A percentile compares a stretch with the other conserved stretches of the same genome.
These are phyloP conservation scores for Xylaria digitata DNA, from an alignment of 2,329 filamentous ascomycete species.

Conservation along the genomic window DNA sequence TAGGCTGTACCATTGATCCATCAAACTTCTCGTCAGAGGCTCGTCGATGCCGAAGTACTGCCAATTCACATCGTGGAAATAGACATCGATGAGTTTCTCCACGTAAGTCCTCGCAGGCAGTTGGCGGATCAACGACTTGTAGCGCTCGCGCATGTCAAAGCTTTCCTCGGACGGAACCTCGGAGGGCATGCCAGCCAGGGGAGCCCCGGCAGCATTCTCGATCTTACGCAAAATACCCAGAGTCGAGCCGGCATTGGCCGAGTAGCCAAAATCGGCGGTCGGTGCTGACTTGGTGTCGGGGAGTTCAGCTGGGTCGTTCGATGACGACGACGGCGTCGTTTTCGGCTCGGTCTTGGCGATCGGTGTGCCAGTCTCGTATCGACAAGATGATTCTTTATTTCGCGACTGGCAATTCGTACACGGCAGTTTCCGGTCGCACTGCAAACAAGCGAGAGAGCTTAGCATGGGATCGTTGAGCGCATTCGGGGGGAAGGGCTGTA, in stretches of 20 bases:
- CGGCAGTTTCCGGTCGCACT: slow-evolving; percentile 70
- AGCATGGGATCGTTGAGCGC: slow-evolving; percentile 25
- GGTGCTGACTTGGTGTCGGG: slow-evolving; percentile 56
- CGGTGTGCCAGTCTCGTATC: slow-evolving; percentile 65
- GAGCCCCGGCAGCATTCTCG: slow-evolving; percentile 57
- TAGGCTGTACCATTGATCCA: slow-evolving; percentile 65
- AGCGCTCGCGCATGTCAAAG: slow-evolving; percentile 64
- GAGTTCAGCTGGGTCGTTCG: slow-evolving; percentile 40
- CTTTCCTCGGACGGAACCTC: slow-evolving; percentile 51
- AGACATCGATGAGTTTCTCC: slow-evolving; percentile 65
- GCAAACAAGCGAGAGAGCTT: slow-evolving; percentile 34
- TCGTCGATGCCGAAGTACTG: slow-evolving; percentile 68
- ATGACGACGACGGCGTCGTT: slow-evolving; percentile 39
- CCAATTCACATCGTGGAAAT: slow-evolving; percentile 69
- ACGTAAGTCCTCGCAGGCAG: slow-evolving; percentile 66
- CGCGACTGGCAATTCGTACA: slow-evolving; percentile 70
- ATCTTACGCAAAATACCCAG: slow-evolving; percentile 67
- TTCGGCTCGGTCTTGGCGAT: slow-evolving; percentile 53
- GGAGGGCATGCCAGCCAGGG: slow-evolving; percentile 50
- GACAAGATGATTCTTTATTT: slow-evolving; percentile 66
- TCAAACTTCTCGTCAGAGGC: slow-evolving; percentile 61
- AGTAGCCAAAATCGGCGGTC: slow-evolving; percentile 65
- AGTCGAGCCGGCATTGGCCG: slow-evolving; percentile 60
- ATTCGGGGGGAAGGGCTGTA: slow-evolving; percentile 13
- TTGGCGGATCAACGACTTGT: slow-evolving; percentile 68